phyloP scores from a whole-genome alignment of 768 basidiomycete species.

The Mycena rosella region DNA sequence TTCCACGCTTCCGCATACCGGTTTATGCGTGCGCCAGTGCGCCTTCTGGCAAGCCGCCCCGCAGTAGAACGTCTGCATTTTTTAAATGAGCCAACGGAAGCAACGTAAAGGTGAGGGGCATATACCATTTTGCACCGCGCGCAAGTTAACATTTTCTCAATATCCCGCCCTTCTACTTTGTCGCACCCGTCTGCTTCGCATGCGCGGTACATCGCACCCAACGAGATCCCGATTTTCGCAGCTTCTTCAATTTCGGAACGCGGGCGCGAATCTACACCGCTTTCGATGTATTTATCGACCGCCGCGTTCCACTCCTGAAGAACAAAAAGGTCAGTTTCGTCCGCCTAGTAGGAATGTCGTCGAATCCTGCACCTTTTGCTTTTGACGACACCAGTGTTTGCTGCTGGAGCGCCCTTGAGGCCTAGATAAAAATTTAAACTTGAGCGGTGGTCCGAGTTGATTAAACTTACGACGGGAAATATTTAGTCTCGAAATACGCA shows the following conservation, averaged over 20 bases:
- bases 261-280: slow-evolving; percentile 29
- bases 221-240: slow-evolving; percentile 40
- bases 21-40: slow-evolving; percentile 38
- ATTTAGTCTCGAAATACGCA: slow-evolving; percentile 17
- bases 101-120: not conserved
- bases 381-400: slow-evolving; percentile 23
- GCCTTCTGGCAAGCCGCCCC: slow-evolving; percentile 33
- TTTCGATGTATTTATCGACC: slow-evolving; percentile 42
- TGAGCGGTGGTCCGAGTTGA: not conserved
- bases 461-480: not conserved
- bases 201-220: slow-evolving; percentile 39
- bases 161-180: slow-evolving; percentile 33
- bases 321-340: not conserved
- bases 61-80: slow-evolving; percentile 39
- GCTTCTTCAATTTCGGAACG: slow-evolving; percentile 38
- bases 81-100: not conserved
- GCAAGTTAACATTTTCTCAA: slow-evolving; percentile 35
- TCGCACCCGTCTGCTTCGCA: slow-evolving; percentile 40
- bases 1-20: not conserved
- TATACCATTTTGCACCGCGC: slow-evolving; percentile 43
- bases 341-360: too few relatives aligned
- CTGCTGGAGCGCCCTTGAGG: slow-evolving; percentile 25
- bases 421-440: not conserved
- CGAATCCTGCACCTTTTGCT: slow-evolving; percentile 15
- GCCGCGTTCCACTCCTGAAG: slow-evolving; percentile 40